These are phyloP conservation scores for Fusarium ramigenum DNA, from an alignment of 2,329 filamentous ascomycete species.

Conservation along the genomic window DNA sequence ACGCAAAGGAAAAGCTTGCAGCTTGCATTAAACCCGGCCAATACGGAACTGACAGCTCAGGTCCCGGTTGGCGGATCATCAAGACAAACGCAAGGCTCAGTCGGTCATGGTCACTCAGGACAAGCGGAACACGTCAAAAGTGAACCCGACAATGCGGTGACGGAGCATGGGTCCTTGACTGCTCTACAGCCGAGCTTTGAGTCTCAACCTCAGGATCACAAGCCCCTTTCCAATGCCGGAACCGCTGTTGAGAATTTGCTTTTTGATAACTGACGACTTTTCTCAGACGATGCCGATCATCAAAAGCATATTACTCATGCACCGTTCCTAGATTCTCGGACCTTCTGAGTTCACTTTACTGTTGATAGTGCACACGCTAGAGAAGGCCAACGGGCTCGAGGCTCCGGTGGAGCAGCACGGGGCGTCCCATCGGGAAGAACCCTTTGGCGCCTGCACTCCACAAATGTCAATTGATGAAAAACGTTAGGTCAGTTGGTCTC, in stretches of 20 bases:
- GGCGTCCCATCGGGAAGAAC: constrained; percentile 44
- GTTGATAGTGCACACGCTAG: constrained; percentile 24
- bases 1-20: constrained; percentile 21
- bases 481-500: constrained; percentile 8
- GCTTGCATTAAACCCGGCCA: constrained; percentile 14
- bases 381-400: constrained; percentile 29
- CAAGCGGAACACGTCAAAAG: constrained; percentile 29
- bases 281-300: constrained; percentile 21
- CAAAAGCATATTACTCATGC: constrained; percentile 18
- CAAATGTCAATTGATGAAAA: constrained; percentile 33
- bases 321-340: constrained; percentile 4
- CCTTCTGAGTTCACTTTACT: constrained; percentile 15
- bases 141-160: constrained; percentile 21
- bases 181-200: neutral
- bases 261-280: neutral
- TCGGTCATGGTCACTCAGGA: constrained; percentile 4
- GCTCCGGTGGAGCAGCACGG: constrained; percentile 36
- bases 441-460: constrained; percentile 40
- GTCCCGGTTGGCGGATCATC: constrained; percentile 22
- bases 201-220: constrained; percentile 3
- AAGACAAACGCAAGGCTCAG: constrained; percentile 14
- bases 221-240: constrained; percentile 11
- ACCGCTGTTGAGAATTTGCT: neutral
- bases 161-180: constrained; percentile 8
- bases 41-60: constrained; percentile 29